Evolutionary conservation across 1,284 basidiomycete genomes (phyloP), one percentile per base, ranked within the genome.

Genomic region (Rhodotorula sp.): DNA sequence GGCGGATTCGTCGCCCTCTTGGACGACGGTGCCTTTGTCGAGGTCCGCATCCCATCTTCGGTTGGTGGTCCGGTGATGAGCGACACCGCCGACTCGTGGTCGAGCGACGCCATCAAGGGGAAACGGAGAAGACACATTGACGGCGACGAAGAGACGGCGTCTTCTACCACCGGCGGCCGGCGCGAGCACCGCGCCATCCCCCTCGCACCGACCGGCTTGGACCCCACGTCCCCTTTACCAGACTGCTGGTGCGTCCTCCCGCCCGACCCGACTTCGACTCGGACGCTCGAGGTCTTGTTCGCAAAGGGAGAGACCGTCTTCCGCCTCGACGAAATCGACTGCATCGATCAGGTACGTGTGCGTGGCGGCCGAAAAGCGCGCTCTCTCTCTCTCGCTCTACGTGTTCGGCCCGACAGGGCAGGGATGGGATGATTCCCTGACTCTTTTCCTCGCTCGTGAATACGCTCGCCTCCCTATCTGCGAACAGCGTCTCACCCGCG

Each of bases 361-460:
- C 26, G 38, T 28, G 28, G 28, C 38, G 38, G 38, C 38, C 38
- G 38, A 43, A 43, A 23, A n/a, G 21, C 19, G 55, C 49, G 49
- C 31, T 60, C 58, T 58, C 56, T 19, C 56, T 43, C n/a, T 67
- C 48, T 16, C 62, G 21, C 38, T 54, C 43, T 28, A 12, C 58
- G 5, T 16, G 54, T 8, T 8, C 10, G 38, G 43, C 50, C 34
- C 19, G 21, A 67, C 56, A 64, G 62, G 86, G 90, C 0, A 88
- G 91, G 0, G 95, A 93, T 0, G 93, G 0, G 95, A 93, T 0
- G 93, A 95, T 1, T 95, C 95, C 77, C 77, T 94, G 94, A 49
- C 93, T 94, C 79, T 89, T 93, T 85, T 97, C 16, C 93, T 34
- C 34, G 34, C 34, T 5, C 34, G 34, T 34, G 34, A 8, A 34